These are phyloP conservation scores for Hypoxylon subgilvum DNA, from an alignment of 495 filamentous ascomycete species.

Conservation along the genomic window DNA sequence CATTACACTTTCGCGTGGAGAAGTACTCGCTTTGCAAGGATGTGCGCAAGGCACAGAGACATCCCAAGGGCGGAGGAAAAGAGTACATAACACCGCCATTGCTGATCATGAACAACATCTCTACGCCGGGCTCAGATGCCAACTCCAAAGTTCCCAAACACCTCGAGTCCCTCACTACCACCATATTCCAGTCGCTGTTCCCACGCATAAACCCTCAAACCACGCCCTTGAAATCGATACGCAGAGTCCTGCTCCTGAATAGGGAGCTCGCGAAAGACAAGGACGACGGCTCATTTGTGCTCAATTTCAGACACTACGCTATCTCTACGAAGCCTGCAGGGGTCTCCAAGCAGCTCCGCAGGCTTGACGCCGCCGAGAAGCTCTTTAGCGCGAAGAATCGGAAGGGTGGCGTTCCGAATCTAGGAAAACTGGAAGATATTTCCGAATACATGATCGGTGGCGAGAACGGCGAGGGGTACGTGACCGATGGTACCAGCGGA, in stretches of 20 bases:
- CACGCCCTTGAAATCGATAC: slow-evolving; percentile 85
- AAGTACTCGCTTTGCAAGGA: slow-evolving; percentile 95
- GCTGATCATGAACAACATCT: slow-evolving; percentile 98
- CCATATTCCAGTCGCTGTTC: slow-evolving; percentile 95
- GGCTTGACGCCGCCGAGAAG: slow-evolving; percentile 87
- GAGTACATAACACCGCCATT: slow-evolving; percentile 83
- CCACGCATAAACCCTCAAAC: slow-evolving; percentile 92
- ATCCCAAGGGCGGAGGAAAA: slow-evolving; percentile 78
- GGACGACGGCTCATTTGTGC: slow-evolving; percentile 73
- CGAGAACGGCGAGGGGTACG: slow-evolving; percentile 76
- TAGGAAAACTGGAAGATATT: slow-evolving; percentile 89
- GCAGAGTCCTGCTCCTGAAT: slow-evolving; percentile 87
- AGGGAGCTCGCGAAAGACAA: slow-evolving; percentile 65
- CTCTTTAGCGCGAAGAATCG: slow-evolving; percentile 63
- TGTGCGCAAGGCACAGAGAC: slow-evolving; percentile 77
- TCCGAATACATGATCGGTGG: slow-evolving; percentile 94
- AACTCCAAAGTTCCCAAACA: slow-evolving; percentile 74
- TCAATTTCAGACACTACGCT: slow-evolving; percentile 92
- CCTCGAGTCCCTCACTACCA: slow-evolving; percentile 90
- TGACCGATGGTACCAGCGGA: slow-evolving; percentile 80
- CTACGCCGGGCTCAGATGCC: slow-evolving; percentile 68
- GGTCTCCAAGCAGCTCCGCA: slow-evolving; percentile 78
- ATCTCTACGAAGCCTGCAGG: slow-evolving; percentile 88
- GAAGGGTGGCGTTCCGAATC: slow-evolving; percentile 79
- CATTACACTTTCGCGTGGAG: slow-evolving; percentile 93